Percentiles rank a stretch among this genome's conserved stretches.
Evolutionary conservation across 2,329 filamentous ascomycete species (phyloP).

Genomic region (Aspergillus novoparasiticus): DNA sequence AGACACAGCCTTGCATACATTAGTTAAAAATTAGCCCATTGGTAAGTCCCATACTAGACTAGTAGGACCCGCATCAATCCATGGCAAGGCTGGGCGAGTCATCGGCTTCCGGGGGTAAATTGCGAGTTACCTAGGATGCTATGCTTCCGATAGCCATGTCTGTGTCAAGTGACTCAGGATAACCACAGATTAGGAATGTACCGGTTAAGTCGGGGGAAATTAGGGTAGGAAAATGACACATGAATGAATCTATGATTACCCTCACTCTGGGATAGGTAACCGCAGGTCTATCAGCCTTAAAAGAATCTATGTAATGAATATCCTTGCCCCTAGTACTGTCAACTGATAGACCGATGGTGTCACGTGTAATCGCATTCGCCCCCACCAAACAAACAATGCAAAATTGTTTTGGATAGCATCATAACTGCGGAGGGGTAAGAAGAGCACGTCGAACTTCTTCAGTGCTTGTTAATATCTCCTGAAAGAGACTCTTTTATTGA

Average conservation of each 20-base stretch:
- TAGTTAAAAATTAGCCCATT: background rate
- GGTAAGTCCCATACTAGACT: background rate
- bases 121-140: background rate
- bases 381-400: slow-evolving; percentile 28
- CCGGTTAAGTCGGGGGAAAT: background rate
- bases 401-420: slow-evolving; percentile 22
- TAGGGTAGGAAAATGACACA: background rate
- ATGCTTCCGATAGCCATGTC: background rate
- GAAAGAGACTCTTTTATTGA: background rate
- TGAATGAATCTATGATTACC: background rate
- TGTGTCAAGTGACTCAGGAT: background rate
- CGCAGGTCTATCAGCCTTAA: too few relatives aligned
- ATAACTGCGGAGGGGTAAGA: slow-evolving; percentile 20
- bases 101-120: slow-evolving; percentile 1
- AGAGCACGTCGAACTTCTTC: background rate
- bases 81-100: background rate
- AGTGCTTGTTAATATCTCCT: background rate
- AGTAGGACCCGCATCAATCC: background rate
- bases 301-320: too few relatives aligned
- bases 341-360: background rate
- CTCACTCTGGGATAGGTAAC: background rate
- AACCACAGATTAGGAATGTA: background rate
- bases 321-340: too few relatives aligned
- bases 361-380: slow-evolving; percentile 8
- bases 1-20: background rate